Percentiles rank a stretch among this genome's conserved stretches.
Conservation (phyloP, 805 yeast genomes). For the Barnettozyma pratensis region DNA sequence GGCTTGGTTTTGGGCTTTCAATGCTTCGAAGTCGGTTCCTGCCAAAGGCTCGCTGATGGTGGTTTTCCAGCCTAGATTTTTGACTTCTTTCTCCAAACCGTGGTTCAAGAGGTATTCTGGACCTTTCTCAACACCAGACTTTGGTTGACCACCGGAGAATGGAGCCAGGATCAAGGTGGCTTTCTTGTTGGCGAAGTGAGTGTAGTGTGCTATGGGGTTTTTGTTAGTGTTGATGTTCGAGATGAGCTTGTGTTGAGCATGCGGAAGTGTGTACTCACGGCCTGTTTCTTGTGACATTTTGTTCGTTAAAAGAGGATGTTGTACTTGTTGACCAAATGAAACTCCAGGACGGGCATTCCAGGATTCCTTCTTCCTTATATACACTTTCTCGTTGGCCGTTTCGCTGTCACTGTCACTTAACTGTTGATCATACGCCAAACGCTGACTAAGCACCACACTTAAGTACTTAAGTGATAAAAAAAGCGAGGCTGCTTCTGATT, state of each 20-base stretch:
- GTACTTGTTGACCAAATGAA: too few species aligned
- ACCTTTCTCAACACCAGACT: conserved; percentile 89
- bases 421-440: background rate
- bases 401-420: conserved; percentile 27
- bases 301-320: too few species aligned
- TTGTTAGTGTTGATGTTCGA: too few species aligned
- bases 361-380: background rate
- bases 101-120: conserved; percentile 74
- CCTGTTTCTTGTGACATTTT: too few species aligned
- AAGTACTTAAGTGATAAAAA: conserved; percentile 22
- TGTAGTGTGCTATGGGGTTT: conserved; percentile 33
- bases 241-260: too few species aligned
- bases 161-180: conserved; percentile 83
- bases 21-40: conserved; percentile 38
- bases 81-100: conserved; percentile 62
- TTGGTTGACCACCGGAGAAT: conserved; percentile 93
- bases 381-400: background rate
- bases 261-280: too few species aligned
- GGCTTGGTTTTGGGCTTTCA: conserved; percentile 34
- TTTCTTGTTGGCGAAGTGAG: conserved; percentile 47
- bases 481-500: conserved; percentile 12
- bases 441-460: conserved; percentile 2
- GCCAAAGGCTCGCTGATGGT: conserved; percentile 48
- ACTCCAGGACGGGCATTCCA: background rate
- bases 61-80: conserved; percentile 69